Base-by-base conservation (phyloP, 108 stramenopile genomes). In the Aurantiochytrium sp. region DNA sequence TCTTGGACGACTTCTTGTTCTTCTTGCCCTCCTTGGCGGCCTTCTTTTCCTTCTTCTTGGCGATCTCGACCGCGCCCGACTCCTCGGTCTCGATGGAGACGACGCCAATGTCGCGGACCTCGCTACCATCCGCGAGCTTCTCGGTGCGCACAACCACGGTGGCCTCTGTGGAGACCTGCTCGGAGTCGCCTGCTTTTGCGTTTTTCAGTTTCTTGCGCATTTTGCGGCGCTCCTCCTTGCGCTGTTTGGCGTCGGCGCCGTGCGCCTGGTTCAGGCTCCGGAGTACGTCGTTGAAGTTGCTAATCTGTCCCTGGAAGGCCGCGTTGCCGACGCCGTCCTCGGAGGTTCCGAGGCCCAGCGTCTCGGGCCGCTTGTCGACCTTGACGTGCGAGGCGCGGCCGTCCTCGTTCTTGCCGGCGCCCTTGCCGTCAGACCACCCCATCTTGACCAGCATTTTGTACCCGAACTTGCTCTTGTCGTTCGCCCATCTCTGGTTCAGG, bases 391-490 rank as follows among this genome's bases (percentile, higher is more conserved):
- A 48, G 22, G 55, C 85, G 30, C 87, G 89, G n/a, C 93, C 93
- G 36, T 93, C 89, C 85, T 90, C 89, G 37, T 88, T 54, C 90
- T 92, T 94, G 34, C 93, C 93, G 6, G 93, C 87, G 54, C 93
- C 93, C 54, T 92, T 86, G 54, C 93, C 93, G 53, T 94, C 92
- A 19, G 52, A 88, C 93, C 93, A 94, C 24, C 93, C 93, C 92
- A 94, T 93, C 87, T 93, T 93, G 85, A 89, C 37, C 55, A 94
- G 89, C 89, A 89, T 86, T 41, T 55, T 86, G 88, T 37, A 89
- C 24, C 88, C 88, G 55, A 86, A 85, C 31, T 89, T 86, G 37
- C 19, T 41, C 55, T 34, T 52, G 52, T 87, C 87, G 24, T 81
- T 39, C 41, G 69, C 69, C 69, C 69, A 81, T 0, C 69, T 4